Evolutionary conservation across 208 protist genomes (phyloP).

Genomic region (Trypanosoma congolense): DNA sequence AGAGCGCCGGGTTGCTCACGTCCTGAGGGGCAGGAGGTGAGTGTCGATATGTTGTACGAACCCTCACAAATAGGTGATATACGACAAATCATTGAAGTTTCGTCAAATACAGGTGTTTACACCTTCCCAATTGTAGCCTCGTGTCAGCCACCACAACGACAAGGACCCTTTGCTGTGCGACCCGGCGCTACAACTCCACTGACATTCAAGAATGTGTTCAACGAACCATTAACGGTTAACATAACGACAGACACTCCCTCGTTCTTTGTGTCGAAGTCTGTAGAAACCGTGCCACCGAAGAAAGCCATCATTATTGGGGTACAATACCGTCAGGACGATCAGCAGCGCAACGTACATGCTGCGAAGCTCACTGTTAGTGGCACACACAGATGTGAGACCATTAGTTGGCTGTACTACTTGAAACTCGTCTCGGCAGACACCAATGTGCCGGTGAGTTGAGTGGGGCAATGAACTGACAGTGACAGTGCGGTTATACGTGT

Average conservation of each 20-base stretch:
- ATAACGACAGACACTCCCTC: constrained; percentile 73
- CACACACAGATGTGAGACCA: constrained; percentile 25
- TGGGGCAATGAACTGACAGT: neutral
- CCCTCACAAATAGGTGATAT: constrained; percentile 78
- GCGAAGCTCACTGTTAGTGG: constrained; percentile 50
- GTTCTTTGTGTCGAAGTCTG: constrained; percentile 81
- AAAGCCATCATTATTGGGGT: constrained; percentile 73
- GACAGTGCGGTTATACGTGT: neutral
- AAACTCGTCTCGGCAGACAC: constrained; percentile 14
- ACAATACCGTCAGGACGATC: constrained; percentile 62
- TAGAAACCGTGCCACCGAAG: constrained; percentile 79
- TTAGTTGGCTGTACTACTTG: constrained; percentile 90
- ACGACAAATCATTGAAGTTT: constrained; percentile 77
- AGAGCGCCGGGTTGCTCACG: constrained; percentile 29
- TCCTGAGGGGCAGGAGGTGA: constrained; percentile 85
- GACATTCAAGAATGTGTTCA: constrained; percentile 94
- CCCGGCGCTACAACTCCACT: constrained; percentile 54
- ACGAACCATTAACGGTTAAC: constrained; percentile 67
- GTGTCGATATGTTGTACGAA: constrained; percentile 91
- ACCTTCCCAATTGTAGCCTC: constrained; percentile 83
- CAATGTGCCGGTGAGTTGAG: neutral
- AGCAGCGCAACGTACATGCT: constrained; percentile 9
- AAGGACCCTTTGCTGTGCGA: constrained; percentile 88
- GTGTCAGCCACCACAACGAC: constrained; percentile 86
- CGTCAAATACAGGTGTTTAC: constrained; percentile 86